phyloP scores from a whole-genome alignment of 2,329 filamentous ascomycete genomes.

The Xylaria sp. region DNA sequence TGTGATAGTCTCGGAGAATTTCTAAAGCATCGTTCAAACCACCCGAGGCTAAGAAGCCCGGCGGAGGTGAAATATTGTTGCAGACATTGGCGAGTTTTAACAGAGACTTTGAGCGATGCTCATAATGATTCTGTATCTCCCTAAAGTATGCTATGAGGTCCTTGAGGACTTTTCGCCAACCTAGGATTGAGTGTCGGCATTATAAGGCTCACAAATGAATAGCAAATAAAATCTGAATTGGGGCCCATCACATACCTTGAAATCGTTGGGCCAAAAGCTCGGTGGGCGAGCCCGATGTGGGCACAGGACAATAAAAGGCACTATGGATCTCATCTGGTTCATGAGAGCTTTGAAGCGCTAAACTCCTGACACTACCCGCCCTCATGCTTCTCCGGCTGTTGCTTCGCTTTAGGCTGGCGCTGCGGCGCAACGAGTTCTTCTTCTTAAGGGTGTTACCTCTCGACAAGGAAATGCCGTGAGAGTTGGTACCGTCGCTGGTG shows the following conservation, averaged over 20 bases:
- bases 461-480: conserved; percentile 47
- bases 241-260: conserved; percentile 65
- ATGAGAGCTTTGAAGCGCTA: conserved; percentile 71
- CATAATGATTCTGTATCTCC: conserved; percentile 89
- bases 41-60: conserved; percentile 77
- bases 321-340: conserved; percentile 77
- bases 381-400: conserved; percentile 81
- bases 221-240: background rate
- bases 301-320: conserved; percentile 88
- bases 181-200: conserved; percentile 49
- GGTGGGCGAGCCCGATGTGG: conserved; percentile 84
- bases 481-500: conserved; percentile 47
- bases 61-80: conserved; percentile 77
- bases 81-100: conserved; percentile 83
- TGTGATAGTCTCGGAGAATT: conserved; percentile 82
- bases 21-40: conserved; percentile 88
- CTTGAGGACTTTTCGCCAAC: conserved; percentile 94
- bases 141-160: conserved; percentile 93
- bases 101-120: conserved; percentile 80
- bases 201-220: conserved; percentile 1
- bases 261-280: conserved; percentile 87
- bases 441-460: conserved; percentile 83
- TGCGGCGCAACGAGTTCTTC: conserved; percentile 77
- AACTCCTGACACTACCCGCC: conserved; percentile 84
- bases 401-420: conserved; percentile 76